A percentile compares a stretch with the other conserved stretches of the same genome.
These are phyloP conservation scores for Neurospora sp. DNA, from an alignment of 495 filamentous ascomycete genomes.

Conservation along the genomic window DNA sequence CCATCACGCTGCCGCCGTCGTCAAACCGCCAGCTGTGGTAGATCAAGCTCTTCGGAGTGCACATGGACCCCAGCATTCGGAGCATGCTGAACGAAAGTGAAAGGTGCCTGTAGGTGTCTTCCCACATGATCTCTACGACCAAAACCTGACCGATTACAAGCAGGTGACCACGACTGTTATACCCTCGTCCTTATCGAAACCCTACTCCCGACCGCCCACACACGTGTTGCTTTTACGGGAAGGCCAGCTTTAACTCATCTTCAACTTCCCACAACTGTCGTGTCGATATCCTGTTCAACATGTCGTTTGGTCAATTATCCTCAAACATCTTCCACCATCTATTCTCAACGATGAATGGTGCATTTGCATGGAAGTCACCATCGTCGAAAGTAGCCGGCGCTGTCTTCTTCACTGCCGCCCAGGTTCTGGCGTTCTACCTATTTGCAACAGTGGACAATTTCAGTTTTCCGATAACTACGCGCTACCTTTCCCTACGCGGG, in stretches of 20 bases:
- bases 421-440: not conserved
- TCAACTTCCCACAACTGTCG: not conserved
- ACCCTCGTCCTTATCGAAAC: not conserved
- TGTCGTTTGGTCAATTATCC: not conserved
- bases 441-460: not conserved
- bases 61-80: not conserved
- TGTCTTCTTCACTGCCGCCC: not conserved
- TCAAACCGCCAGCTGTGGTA: not conserved
- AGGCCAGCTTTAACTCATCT: not conserved
- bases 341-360: not conserved
- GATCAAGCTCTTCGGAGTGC: not conserved
- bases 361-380: not conserved
- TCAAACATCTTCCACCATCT: not conserved
- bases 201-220: not conserved
- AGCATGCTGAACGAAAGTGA: not conserved
- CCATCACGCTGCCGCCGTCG: not conserved
- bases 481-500: not conserved
- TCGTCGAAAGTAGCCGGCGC: not conserved
- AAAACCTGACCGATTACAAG: not conserved
- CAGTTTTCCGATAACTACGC: not conserved
- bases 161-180: not conserved
- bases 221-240: not conserved
- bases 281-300: not conserved
- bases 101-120: not conserved
- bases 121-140: not conserved